Evolutionary conservation across 176 grass and related monocot species (phyloP).

Genomic region (Oryza meyeriana): DNA sequence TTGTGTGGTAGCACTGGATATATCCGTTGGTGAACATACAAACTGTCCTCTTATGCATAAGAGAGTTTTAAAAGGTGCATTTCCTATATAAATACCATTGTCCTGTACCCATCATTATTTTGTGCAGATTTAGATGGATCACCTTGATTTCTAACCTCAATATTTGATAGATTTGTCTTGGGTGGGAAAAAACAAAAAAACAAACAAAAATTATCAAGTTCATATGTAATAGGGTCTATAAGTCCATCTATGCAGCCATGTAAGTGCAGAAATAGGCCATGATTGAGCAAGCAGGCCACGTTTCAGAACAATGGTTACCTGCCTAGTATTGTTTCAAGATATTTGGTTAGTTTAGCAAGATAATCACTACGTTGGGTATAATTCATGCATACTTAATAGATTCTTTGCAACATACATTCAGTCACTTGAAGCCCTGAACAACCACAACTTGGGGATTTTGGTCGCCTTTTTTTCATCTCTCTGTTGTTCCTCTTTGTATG

Average conservation of each 20-base stretch:
- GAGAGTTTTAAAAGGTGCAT: no score
- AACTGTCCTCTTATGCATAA: no score
- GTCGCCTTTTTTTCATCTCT: neutral
- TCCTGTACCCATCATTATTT: no score
- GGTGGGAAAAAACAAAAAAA: no score
- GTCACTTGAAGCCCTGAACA: neutral
- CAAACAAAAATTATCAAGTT: neutral
- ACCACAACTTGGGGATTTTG: neutral
- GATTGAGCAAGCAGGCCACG: neutral
- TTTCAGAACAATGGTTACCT: neutral
- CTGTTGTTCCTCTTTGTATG: neutral
- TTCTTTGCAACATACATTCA: neutral
- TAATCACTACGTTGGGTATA: neutral
- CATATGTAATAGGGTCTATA: neutral
- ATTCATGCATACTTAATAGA: neutral
- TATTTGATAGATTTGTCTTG: no score
- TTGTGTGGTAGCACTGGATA: no score
- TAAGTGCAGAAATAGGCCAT: neutral
- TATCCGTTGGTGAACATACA: no score
- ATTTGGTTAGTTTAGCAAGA: neutral
- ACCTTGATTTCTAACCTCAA: no score
- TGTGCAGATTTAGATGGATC: no score
- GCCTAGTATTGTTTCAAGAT: neutral
- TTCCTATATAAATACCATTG: no score
- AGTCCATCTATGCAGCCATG: neutral